Evolutionary conservation across 495 filamentous ascomycete genomes (phyloP).

Genomic region (Aspergillus steynii): DNA sequence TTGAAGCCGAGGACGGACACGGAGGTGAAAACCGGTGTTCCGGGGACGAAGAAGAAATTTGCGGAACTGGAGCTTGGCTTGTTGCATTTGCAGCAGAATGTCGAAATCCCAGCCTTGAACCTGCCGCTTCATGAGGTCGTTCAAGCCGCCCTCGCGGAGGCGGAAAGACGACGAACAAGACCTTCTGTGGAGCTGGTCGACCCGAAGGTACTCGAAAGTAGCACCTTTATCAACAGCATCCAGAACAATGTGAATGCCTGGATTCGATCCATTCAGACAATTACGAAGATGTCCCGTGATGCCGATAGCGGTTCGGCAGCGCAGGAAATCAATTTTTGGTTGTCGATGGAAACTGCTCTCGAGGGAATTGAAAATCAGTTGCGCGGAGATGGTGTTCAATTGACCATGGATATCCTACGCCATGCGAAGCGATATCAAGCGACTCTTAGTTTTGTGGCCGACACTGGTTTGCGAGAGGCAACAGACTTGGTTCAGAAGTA

Average conservation of each 20-base stretch:
- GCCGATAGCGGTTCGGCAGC: constrained; percentile 84
- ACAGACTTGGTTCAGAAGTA: constrained; percentile 96
- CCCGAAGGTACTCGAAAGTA: constrained; percentile 70
- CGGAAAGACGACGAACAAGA: constrained; percentile 60
- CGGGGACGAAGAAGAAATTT: constrained; percentile 93
- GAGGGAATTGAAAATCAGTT: constrained; percentile 89
- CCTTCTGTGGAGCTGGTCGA: constrained; percentile 77
- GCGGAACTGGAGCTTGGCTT: constrained; percentile 90
- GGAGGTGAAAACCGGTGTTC: constrained; percentile 89
- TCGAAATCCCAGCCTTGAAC: constrained; percentile 89
- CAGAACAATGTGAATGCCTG: constrained; percentile 92
- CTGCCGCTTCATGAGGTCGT: constrained; percentile 85
- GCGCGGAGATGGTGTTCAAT: constrained; percentile 79
- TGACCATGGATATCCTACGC: constrained; percentile 91
- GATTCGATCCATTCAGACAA: constrained; percentile 98
- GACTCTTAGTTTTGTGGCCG: constrained; percentile 90
- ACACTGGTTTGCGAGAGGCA: constrained; percentile 93
- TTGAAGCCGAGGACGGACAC: constrained; percentile 72
- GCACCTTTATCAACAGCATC: constrained; percentile 87
- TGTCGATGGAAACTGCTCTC: constrained; percentile 88
- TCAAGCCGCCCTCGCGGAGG: constrained; percentile 77
- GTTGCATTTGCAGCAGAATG: constrained; percentile 91
- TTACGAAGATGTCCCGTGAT: constrained; percentile 91
- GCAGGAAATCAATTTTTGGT: constrained; percentile 98
- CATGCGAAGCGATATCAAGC: constrained; percentile 96